Evolutionary conservation across 192 early-diverging fungal species (phyloP).

Genomic region (Lobosporangium transversale): DNA sequence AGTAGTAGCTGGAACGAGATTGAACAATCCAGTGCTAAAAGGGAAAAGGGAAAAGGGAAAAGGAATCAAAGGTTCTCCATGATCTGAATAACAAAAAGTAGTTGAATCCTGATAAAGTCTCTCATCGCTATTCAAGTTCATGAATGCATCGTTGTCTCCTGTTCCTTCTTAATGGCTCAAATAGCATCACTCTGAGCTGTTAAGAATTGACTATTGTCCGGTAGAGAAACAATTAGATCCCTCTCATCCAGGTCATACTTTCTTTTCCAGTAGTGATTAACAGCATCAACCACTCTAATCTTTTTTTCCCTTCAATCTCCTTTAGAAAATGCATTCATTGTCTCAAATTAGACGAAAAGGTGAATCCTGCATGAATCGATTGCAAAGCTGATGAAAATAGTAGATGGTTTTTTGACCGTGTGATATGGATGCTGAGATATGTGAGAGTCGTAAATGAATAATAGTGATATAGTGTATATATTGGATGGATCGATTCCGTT

Average conservation of each 20-base stretch:
- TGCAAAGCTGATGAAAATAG: no score
- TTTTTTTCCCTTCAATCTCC: background rate
- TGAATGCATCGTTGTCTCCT: no score
- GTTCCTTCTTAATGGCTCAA: background rate
- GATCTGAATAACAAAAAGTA: background rate
- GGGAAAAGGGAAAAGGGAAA: no score
- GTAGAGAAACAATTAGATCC: background rate
- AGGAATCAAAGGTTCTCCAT: slow-evolving; percentile 1
- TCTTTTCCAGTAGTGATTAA: background rate
- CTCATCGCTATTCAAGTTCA: no score
- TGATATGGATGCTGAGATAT: background rate
- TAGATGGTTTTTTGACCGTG: background rate
- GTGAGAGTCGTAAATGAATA: background rate
- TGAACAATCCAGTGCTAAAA: background rate
- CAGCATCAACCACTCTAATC: background rate
- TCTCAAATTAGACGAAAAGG: no score
- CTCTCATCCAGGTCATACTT: background rate
- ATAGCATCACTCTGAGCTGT: background rate
- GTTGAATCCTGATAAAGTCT: no score
- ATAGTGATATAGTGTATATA: background rate
- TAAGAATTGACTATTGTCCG: background rate
- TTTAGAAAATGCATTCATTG: background rate
- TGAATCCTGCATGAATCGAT: background rate
- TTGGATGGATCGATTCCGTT: slow-evolving; percentile 15
- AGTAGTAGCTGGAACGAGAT: no score